Conservation (phyloP, 805 yeast species). For the Candida glaebosa region DNA sequence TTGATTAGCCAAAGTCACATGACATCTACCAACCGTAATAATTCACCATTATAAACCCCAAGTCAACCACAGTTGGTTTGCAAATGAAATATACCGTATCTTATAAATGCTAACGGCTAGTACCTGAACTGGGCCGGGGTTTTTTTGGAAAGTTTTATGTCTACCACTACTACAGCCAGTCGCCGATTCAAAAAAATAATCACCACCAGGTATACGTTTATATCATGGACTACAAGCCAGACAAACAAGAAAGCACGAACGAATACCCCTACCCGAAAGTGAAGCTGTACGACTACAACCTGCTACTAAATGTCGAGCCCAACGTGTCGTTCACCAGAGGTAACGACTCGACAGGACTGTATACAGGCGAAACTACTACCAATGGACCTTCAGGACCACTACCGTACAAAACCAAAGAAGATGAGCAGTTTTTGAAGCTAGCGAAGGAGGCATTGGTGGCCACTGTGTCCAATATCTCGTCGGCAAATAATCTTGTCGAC, state of each 20-base stretch:
- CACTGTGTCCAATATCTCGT: slow-evolving; percentile 39
- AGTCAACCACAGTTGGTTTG: not conserved
- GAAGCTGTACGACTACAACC: not conserved
- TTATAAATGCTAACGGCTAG: not conserved
- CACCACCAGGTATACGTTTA: too few species aligned
- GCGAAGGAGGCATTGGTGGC: slow-evolving; percentile 63
- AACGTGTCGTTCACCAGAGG: not conserved
- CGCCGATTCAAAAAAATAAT: too few species aligned
- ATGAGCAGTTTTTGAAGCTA: slow-evolving; percentile 50
- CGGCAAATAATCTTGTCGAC: slow-evolving; percentile 39
- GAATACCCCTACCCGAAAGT: not conserved
- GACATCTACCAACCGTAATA: not conserved
- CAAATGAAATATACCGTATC: too few species aligned
- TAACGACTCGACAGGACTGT: not conserved
- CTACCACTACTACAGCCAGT: not conserved
- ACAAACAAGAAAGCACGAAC: not conserved
- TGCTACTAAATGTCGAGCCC: not conserved
- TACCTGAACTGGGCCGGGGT: not conserved
- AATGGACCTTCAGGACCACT: too few species aligned
- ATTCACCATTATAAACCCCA: too few species aligned
- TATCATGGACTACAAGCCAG: too few species aligned
- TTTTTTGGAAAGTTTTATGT: not conserved
- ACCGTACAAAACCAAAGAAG: slow-evolving; percentile 43
- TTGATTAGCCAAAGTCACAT: not conserved
- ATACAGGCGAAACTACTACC: not conserved